A percentile compares a stretch with the other conserved stretches of the same genome.
phyloP scores from a whole-genome alignment of 345 rosid genomes.

The Excoecaria cochinchinensis region DNA sequence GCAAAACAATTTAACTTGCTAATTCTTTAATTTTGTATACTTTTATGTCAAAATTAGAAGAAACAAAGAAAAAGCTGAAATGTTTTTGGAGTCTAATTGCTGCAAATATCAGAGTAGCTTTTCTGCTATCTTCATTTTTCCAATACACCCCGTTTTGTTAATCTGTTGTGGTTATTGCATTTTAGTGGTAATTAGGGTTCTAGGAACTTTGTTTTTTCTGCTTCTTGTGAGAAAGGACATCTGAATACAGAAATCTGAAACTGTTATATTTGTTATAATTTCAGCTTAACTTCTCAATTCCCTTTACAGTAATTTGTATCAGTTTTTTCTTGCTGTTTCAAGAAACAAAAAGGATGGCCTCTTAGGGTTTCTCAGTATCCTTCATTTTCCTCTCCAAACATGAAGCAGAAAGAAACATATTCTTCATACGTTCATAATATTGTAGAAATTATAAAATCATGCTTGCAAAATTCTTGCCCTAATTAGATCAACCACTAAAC shows the following conservation, averaged over 20 bases:
- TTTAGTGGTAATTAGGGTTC: neutral
- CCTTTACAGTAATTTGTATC: neutral
- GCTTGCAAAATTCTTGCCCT: no score
- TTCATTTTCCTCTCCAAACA: neutral
- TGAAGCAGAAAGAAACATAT: neutral
- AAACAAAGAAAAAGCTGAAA: neutral
- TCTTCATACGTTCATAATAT: neutral
- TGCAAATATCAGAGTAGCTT: neutral
- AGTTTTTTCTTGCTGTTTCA: neutral
- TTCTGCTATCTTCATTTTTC: neutral
- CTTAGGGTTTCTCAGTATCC: slow-evolving; percentile 2
- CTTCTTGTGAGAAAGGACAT: neutral
- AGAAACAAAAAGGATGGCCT: neutral
- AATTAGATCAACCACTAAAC: no score
- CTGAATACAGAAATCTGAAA: neutral
- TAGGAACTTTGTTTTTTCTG: neutral
- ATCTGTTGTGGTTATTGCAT: neutral
- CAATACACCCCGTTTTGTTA: neutral
- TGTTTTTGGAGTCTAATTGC: neutral
- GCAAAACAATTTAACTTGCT: neutral
- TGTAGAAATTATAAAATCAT: no score
- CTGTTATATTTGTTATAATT: neutral
- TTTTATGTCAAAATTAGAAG: neutral
- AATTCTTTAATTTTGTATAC: no score
- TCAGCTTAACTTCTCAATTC: neutral